A percentile compares a stretch with the other conserved stretches of the same genome.
These are phyloP conservation scores for Suillus alpinus DNA, from an alignment of 768 basidiomycete genomes.

Conservation along the genomic window DNA sequence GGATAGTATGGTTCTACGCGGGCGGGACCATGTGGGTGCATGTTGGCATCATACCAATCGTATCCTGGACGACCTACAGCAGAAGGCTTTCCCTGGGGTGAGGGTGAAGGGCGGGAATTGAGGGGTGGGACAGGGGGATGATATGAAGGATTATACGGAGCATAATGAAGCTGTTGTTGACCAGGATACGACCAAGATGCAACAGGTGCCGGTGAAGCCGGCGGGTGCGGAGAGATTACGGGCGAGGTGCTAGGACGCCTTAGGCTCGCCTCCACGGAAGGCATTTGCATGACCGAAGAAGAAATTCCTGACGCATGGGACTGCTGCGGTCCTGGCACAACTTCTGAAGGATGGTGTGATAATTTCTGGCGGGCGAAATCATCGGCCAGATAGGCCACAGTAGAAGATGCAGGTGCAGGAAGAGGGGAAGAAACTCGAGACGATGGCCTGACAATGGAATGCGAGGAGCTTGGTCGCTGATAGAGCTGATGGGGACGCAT, in stretches of 20 bases:
- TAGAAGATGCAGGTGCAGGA: not conserved
- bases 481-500: constrained; percentile 1
- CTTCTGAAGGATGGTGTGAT: constrained; percentile 21
- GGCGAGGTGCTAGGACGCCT: constrained; percentile 8
- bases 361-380: constrained; percentile 39
- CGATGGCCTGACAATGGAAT: not conserved
- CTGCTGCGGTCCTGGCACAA: not conserved
- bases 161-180: constrained; percentile 3
- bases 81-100: not conserved
- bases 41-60: not conserved
- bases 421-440: not conserved
- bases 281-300: constrained; percentile 38
- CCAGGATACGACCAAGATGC: not conserved
- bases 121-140: not conserved
- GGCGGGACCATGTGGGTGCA: not conserved
- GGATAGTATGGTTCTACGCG: not conserved
- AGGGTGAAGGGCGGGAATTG: not conserved
- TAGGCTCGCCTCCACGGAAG: constrained; percentile 16
- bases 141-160: not conserved
- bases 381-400: constrained; percentile 32
- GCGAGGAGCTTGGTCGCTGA: constrained; percentile 5
- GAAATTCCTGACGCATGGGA: constrained; percentile 18
- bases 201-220: constrained; percentile 7
- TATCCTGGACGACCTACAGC: not conserved
- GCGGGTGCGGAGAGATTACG: constrained; percentile 15